Base-by-base conservation (phyloP, 2,329 filamentous ascomycete species). In the Coniochaeta prunicola region DNA sequence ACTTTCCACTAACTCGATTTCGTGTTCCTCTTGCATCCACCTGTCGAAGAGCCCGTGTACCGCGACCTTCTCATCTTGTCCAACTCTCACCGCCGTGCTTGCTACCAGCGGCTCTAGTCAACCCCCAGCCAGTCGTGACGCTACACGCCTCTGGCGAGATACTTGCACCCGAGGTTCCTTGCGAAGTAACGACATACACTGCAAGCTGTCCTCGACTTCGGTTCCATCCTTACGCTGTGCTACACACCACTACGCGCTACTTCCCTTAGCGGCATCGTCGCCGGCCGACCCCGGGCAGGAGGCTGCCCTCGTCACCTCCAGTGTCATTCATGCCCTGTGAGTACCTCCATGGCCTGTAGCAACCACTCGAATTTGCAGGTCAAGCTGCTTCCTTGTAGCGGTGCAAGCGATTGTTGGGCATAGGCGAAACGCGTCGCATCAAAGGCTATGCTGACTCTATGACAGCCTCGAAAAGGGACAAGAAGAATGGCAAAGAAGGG, bases 401-500 rank as follows among this genome's bases (percentile, higher is more conserved):
- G 17, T 10, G 19, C 21, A 45, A 12, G n/a, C 10, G 19, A 5
- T 45, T 12, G 19, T 24, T 24, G 40, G 24, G 24, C 17, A 3
- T 6, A 3, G 38, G 17, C n/a, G 21, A 26, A 3, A 19, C 10
- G 13, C 4, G 4, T 48, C 33, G n/a, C 21, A 7, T 4, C 3
- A 13, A 15, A 48, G 24, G 3, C 21, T 9, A n/a, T 15, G 45
- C 64, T 61, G 61, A 63, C 59, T 57, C 9, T 40, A 61, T 65
- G 63, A 65, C 59, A 77, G 74, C 69, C 68, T 71, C 73, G 60
- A 80, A 80, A 75, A 82, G 80, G 70, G 73, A 79, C 67, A 79
- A 74, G 70, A 83, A 80, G 73, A 73, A 81, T 80, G 79, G 75
- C 69, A 81, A 76, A 77, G 78, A 81, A 66, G 73, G 71, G 67